Evolutionary conservation across 441 rosid species (phyloP).

Genomic region (Populus trichocarpa): DNA sequence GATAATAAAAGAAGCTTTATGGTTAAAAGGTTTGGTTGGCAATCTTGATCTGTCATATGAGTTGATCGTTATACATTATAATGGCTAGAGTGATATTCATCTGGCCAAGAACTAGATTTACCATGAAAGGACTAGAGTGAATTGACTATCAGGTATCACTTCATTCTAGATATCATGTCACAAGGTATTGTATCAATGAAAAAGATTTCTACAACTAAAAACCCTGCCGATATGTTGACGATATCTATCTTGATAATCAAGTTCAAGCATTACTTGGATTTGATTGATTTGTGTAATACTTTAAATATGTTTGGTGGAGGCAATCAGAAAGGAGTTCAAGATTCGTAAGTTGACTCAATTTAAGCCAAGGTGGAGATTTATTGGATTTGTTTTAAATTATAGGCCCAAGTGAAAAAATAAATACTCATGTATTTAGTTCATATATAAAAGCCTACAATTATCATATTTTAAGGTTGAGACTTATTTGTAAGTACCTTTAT

Average conservation of each 20-base stretch:
- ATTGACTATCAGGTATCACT: background rate
- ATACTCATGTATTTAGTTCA: too few relatives aligned
- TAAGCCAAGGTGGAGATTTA: too few relatives aligned
- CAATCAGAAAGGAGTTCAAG: too few relatives aligned
- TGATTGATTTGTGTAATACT: background rate
- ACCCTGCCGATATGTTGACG: background rate
- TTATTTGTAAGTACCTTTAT: too few relatives aligned
- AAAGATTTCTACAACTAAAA: background rate
- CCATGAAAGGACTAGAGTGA: background rate
- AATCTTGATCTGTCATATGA: background rate
- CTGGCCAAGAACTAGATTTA: background rate
- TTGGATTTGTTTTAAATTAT: too few relatives aligned
- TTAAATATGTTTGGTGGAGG: too few relatives aligned
- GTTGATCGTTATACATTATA: too few relatives aligned
- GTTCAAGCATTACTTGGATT: conserved; percentile 4
- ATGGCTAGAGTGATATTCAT: background rate
- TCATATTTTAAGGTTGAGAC: too few relatives aligned
- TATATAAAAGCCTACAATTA: too few relatives aligned
- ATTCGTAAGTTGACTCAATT: too few relatives aligned
- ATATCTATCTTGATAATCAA: background rate
- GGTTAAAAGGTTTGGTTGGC: background rate
- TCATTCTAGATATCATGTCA: background rate
- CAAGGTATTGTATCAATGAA: background rate
- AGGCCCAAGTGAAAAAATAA: too few relatives aligned
- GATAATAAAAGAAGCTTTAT: background rate